Base-by-base conservation (phyloP, 805 yeast genomes). In the Spathaspora sp. region DNA sequence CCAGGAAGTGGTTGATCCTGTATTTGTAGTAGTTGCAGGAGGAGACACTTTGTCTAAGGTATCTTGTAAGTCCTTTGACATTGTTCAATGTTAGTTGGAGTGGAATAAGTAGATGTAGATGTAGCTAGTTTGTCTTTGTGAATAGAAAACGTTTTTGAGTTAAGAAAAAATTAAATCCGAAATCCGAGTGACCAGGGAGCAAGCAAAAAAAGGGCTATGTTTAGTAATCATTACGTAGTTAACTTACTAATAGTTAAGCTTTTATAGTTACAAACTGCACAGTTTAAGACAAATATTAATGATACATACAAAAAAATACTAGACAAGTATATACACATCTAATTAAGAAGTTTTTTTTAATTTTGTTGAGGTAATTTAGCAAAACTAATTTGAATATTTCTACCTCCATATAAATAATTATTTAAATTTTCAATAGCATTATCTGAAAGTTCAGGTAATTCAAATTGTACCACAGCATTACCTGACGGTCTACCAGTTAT, bases 331-430 rank as follows among this genome's bases (percentile, higher is more conserved):
- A 23, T 23, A 23, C 26, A 23, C 26, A 23, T 23, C 3, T 23
- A 23, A 23, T 23, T 23, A 23, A 6, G n/a, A n/a, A n/a, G n/a
- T n/a, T n/a, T n/a, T n/a, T 6, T 6, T 23, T 23, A 35, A 14
- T 5, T 16, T 3, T 10, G 40, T n/a, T 31, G 28, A 12, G 55
- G 60, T 35, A 54, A 57, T 52, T 72, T 70, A 16, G 92, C 97
- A 67, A 77, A 92, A 1, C 91, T 73, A 39, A 93, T 79, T 23
- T 68, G 74, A 57, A 92, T 72, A 55, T 80, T 82, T 60, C 96
- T 83, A 42, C 86, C 89, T 60, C 97, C 98, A 63, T 92, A 93
- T 53, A 78, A 82, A 71, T 92, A 93, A 49, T 83, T 83, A 63
- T 89, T 78, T 61, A 94, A 78, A 69, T 86, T 87, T 44, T 75